A percentile compares a stretch with the other conserved stretches of the same genome.
These are phyloP conservation scores for Acer saccharum DNA, from an alignment of 345 rosid genomes.

Conservation along the genomic window DNA sequence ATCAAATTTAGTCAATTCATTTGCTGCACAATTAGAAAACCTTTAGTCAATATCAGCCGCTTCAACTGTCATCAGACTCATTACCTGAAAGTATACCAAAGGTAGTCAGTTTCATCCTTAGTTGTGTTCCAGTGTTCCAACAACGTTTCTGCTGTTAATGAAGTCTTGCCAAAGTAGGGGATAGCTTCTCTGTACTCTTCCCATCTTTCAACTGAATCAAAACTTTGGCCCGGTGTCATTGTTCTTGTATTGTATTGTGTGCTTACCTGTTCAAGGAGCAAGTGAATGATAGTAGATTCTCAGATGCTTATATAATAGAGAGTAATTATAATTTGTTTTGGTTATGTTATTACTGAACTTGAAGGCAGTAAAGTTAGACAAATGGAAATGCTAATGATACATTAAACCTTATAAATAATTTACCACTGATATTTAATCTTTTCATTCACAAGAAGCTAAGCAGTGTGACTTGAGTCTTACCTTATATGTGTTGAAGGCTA, in stretches of 20 bases:
- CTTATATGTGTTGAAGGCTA: constrained; percentile 34
- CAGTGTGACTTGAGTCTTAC: constrained; percentile 13
- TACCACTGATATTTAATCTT: not conserved
- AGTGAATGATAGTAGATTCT: not conserved
- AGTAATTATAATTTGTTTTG: not conserved
- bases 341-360: not conserved
- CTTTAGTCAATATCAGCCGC: not conserved
- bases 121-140: constrained; percentile 48
- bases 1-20: not conserved
- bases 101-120: constrained; percentile 55
- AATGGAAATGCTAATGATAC: not conserved
- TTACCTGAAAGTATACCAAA: constrained; percentile 57
- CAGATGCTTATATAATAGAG: not conserved
- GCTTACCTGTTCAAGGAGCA: constrained; percentile 33
- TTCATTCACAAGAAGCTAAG: not conserved
- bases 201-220: constrained; percentile 33
- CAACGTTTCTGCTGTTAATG: constrained; percentile 34
- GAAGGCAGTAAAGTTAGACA: not conserved
- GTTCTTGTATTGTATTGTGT: constrained; percentile 35
- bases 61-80: constrained; percentile 16
- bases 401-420: not conserved
- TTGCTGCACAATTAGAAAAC: constrained; percentile 1
- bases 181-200: constrained; percentile 41
- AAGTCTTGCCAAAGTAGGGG: constrained; percentile 32
- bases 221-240: constrained; percentile 21